Base-by-base conservation (phyloP, 1,284 basidiomycete genomes). In the Leccinum ponderosum region DNA sequence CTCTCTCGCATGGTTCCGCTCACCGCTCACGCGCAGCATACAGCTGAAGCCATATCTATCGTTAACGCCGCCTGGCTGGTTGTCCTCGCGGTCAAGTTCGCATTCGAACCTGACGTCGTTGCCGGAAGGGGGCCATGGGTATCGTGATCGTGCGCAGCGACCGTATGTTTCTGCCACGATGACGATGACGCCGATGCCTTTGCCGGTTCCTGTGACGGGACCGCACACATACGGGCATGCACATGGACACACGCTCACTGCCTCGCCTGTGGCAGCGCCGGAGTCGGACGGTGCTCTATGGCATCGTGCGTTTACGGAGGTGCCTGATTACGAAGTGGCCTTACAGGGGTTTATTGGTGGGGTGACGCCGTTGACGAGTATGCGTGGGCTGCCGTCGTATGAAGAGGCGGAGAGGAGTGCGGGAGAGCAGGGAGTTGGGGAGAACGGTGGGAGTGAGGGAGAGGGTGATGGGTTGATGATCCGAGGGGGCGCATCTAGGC, bases 321-420 rank as follows among this genome's bases (percentile, higher is more conserved):
- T 97, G 20, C 95, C 95, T 1, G 84, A 90, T 69, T 97, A 98
- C 74, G 83, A 83, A 14, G 83, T 93, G 53, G 92, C 94, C 1
- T 84, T 86, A 60, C 79, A 87, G 12, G 94, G 93, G 6, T 95
- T 95, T 76, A 80, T 95, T 35, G 94, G 93, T 1, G 93, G 94
- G 5, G 89, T 96, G 12, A 89, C 91, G 6, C 95, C 95, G 9
- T 76, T 97, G 68, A 84, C 84, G 69, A 89, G 86, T 65, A 78
- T 87, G 79, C 77, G 78, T 27, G 90, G 89, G 6, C 72, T 95
- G 65, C 94, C 94, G 62, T 90, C 87, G 55, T 96, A 96, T 67
- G 91, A 91, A 66, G 92, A 92, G 63, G 77, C 73, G 3, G 71
- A 69, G 54, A 54, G 66, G 63, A 33, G 17, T 37, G 58, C 47